A percentile compares a stretch with the other conserved stretches of the same genome.
phyloP scores from a whole-genome alignment of 371 early-diverging fungal species.

The Cokeromyces recurvatus region DNA sequence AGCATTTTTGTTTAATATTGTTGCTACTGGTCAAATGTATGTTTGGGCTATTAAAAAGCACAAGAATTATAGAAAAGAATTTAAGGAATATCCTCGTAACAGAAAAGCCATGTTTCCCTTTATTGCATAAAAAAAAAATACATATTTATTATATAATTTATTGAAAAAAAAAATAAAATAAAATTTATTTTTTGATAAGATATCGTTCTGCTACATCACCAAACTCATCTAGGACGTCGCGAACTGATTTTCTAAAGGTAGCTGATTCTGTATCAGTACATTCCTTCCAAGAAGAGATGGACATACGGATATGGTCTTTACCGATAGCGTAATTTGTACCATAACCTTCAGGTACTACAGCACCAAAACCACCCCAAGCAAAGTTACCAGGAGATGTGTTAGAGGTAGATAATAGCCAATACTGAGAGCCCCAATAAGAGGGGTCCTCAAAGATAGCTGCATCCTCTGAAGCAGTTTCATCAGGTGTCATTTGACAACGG shows the following conservation, averaged over 20 bases:
- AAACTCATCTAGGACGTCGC: slow-evolving; percentile 54
- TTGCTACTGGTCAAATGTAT: slow-evolving; percentile 88
- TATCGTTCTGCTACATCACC: slow-evolving; percentile 40
- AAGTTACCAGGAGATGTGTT: slow-evolving; percentile 79
- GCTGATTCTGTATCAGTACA: slow-evolving; percentile 45
- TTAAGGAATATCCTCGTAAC: slow-evolving; percentile 86
- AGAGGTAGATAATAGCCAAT: slow-evolving; percentile 77
- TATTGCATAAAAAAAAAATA: slow-evolving; percentile 68
- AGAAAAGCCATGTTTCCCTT: slow-evolving; percentile 92
- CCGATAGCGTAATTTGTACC: slow-evolving; percentile 91
- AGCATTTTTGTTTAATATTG: slow-evolving; percentile 75
- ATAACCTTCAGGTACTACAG: slow-evolving; percentile 78
- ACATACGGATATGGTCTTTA: slow-evolving; percentile 74
- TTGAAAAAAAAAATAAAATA: too few relatives aligned
- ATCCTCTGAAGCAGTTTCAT: slow-evolving; percentile 44
- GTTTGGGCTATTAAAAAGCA: slow-evolving; percentile 98
- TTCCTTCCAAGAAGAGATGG: slow-evolving; percentile 62
- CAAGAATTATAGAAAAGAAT: slow-evolving; percentile 86
- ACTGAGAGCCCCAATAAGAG: slow-evolving; percentile 56
- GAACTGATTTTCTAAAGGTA: slow-evolving; percentile 52
- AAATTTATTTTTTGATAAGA: slow-evolving; percentile 21
- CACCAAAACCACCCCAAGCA: slow-evolving; percentile 75
- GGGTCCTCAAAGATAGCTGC: slow-evolving; percentile 70
- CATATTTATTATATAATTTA: too few relatives aligned
- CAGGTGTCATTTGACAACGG: slow-evolving; percentile 78